phyloP scores from a whole-genome alignment of 2,329 filamentous ascomycete genomes.

The Didymella lethalis region DNA sequence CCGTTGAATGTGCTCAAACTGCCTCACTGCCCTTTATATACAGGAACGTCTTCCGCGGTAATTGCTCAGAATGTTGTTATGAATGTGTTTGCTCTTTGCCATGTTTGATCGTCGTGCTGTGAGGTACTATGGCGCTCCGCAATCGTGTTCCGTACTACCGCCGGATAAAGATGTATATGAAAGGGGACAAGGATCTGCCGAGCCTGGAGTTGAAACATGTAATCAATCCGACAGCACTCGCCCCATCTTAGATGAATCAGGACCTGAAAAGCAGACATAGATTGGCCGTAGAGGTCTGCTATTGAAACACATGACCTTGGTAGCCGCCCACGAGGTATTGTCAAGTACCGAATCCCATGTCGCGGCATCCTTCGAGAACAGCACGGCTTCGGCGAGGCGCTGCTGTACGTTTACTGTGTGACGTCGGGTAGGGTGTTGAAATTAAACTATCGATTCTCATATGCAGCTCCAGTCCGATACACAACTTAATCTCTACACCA shows the following conservation, averaged over 20 bases:
- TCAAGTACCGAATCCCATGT: not conserved
- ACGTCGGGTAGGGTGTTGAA: conserved; percentile 3
- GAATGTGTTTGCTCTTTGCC: not conserved
- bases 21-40: conserved; percentile 23
- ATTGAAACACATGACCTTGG: conserved; percentile 5
- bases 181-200: conserved; percentile 17
- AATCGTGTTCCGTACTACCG: conserved; percentile 22
- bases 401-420: not conserved
- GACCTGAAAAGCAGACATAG: not conserved
- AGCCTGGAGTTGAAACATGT: conserved; percentile 21
- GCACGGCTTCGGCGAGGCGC: no score
- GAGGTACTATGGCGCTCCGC: conserved; percentile 13
- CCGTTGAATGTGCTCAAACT: not conserved
- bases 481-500: not conserved
- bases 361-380: not conserved
- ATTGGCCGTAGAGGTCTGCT: not conserved
- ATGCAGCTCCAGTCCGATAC: conserved; percentile 2
- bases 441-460: conserved; percentile 16
- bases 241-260: conserved; percentile 4
- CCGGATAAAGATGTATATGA: conserved; percentile 32
- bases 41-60: not conserved
- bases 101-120: not conserved
- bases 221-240: conserved; percentile 13
- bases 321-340: not conserved
- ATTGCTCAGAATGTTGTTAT: not conserved